Evolutionary conservation across 345 rosid species (phyloP).

Genomic region (Pugionium dolabratum): DNA sequence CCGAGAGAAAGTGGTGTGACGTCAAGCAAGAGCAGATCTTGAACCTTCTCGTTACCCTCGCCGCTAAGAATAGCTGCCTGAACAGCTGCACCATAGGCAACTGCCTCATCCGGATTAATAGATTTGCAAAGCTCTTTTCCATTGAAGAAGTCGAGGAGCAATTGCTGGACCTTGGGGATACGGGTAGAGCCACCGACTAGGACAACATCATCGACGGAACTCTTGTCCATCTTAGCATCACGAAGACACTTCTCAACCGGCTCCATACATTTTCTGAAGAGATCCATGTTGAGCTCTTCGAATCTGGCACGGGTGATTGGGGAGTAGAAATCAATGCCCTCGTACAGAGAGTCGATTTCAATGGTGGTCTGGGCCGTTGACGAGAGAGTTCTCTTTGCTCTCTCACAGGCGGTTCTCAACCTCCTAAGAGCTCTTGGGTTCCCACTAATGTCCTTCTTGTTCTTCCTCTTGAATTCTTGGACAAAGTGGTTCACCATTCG

Average conservation of each 20-base stretch:
- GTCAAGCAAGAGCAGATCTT: slow-evolving; percentile 41
- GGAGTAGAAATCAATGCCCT: slow-evolving; percentile 70
- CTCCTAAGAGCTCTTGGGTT: slow-evolving; percentile 70
- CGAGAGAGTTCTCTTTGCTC: slow-evolving; percentile 43
- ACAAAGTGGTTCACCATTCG: slow-evolving; percentile 76
- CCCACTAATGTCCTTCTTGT: slow-evolving; percentile 69
- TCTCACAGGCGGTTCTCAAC: slow-evolving; percentile 55
- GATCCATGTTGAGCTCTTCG: slow-evolving; percentile 70
- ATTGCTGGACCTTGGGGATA: slow-evolving; percentile 71
- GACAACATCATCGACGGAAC: slow-evolving; percentile 60
- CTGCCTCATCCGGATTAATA: slow-evolving; percentile 80
- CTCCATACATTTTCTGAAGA: slow-evolving; percentile 73
- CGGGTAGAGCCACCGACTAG: slow-evolving; percentile 71
- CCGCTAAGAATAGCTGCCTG: slow-evolving; percentile 81
- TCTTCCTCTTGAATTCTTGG: slow-evolving; percentile 69
- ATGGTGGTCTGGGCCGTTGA: slow-evolving; percentile 70
- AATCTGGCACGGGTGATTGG: slow-evolving; percentile 71
- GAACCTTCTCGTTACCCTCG: slow-evolving; percentile 78
- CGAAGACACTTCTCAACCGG: slow-evolving; percentile 74
- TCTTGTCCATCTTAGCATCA: slow-evolving; percentile 79
- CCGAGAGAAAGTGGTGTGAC: too few species aligned
- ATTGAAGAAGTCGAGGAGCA: slow-evolving; percentile 64
- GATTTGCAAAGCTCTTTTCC: slow-evolving; percentile 80
- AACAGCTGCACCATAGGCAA: slow-evolving; percentile 82
- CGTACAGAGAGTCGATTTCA: slow-evolving; percentile 65